A percentile compares a stretch with the other conserved stretches of the same genome.
These are phyloP conservation scores for Xylariaceae sp. DNA, from an alignment of 2,329 filamentous ascomycete genomes.

Conservation along the genomic window DNA sequence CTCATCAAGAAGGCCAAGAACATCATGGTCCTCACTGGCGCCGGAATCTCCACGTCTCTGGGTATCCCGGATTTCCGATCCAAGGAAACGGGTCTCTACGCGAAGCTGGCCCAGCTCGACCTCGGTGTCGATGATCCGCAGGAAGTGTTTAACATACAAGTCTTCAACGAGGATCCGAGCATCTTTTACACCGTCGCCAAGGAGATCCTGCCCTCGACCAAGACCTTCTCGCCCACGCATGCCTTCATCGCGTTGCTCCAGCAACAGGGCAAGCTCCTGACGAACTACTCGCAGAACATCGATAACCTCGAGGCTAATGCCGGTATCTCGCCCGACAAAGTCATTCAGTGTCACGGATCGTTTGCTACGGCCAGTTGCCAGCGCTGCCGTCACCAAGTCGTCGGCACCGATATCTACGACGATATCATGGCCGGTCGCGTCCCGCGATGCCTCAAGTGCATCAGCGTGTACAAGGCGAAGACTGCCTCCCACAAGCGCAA, in stretches of 20 bases:
- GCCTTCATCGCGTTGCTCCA: slow-evolving; percentile 88
- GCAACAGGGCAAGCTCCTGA: slow-evolving; percentile 80
- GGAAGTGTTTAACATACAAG: slow-evolving; percentile 86
- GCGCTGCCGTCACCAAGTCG: slow-evolving; percentile 68
- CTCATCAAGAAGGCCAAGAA: slow-evolving; percentile 71
- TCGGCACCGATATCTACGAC: slow-evolving; percentile 71
- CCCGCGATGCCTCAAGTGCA: slow-evolving; percentile 70
- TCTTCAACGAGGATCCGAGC: slow-evolving; percentile 79
- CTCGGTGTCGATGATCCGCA: slow-evolving; percentile 70
- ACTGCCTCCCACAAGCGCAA: slow-evolving; percentile 46
- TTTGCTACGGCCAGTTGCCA: slow-evolving; percentile 90
- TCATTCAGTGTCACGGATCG: slow-evolving; percentile 94
- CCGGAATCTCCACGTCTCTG: slow-evolving; percentile 92
- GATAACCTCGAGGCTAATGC: slow-evolving; percentile 90
- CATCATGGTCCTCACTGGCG: slow-evolving; percentile 90
- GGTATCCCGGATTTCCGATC: slow-evolving; percentile 97
- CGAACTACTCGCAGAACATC: slow-evolving; percentile 98
- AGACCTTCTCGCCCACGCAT: slow-evolving; percentile 85
- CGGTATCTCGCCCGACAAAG: slow-evolving; percentile 71
- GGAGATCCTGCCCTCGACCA: slow-evolving; percentile 75
- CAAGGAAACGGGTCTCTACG: slow-evolving; percentile 86
- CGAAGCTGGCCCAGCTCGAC: slow-evolving; percentile 73
- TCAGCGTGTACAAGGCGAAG: slow-evolving; percentile 46
- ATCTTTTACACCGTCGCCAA: slow-evolving; percentile 91
- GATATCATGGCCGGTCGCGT: slow-evolving; percentile 72